A percentile compares a stretch with the other conserved stretches of the same genome.
phyloP scores from a whole-genome alignment of 2,329 filamentous ascomycete species.

The Fusarium goolgardi region DNA sequence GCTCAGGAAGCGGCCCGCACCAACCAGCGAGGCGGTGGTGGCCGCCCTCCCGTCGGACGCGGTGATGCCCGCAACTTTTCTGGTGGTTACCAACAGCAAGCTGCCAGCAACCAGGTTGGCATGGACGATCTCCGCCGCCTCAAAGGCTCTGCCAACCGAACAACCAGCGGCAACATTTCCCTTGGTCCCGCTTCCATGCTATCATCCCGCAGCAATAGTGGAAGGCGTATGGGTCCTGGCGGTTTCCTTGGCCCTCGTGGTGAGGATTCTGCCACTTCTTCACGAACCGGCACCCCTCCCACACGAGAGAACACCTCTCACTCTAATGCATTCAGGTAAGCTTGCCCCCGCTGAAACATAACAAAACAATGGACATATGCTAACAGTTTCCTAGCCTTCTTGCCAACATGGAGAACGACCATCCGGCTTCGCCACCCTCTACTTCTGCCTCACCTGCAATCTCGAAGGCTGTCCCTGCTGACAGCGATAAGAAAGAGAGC shows the following conservation, averaged over 20 bases:
- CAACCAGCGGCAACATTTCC: conserved; percentile 71
- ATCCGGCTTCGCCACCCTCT: conserved; percentile 76
- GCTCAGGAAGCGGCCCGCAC: conserved; percentile 76
- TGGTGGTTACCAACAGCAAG: conserved; percentile 73
- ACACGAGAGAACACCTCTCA: conserved; percentile 70
- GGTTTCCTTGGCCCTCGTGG: conserved; percentile 77
- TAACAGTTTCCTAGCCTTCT: conserved; percentile 59
- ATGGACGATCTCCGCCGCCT: conserved; percentile 93
- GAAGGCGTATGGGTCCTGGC: conserved; percentile 81
- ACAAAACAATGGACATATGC: not conserved
- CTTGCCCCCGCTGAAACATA: not conserved
- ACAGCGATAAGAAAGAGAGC: conserved; percentile 66
- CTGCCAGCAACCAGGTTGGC: conserved; percentile 82
- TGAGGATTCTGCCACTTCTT: conserved; percentile 89
- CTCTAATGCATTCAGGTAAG: conserved; percentile 95
- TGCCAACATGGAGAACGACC: conserved; percentile 70
- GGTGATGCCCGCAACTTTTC: conserved; percentile 90
- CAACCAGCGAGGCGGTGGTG: conserved; percentile 75
- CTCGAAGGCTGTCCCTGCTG: conserved; percentile 68
- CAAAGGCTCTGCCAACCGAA: conserved; percentile 69
- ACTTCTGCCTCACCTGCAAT: conserved; percentile 73
- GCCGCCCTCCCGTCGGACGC: conserved; percentile 79
- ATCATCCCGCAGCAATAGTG: conserved; percentile 89
- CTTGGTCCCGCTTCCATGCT: conserved; percentile 90
- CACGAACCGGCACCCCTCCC: conserved; percentile 89